These are phyloP conservation scores for Cercospora sojina DNA, from an alignment of 2,329 filamentous ascomycete species.

Conservation along the genomic window DNA sequence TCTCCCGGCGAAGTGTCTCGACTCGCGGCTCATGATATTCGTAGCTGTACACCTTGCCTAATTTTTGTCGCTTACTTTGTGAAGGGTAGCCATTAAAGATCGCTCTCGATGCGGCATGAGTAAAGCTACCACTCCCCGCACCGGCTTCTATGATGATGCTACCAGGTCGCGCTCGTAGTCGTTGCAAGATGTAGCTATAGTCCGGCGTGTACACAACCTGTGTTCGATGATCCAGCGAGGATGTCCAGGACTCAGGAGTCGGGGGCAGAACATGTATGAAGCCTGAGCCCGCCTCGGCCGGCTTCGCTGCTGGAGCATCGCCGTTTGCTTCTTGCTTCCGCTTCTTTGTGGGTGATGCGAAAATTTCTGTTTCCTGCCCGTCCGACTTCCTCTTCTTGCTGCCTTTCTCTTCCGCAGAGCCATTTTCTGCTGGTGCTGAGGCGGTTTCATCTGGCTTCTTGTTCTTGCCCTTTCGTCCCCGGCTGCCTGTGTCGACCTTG, in stretches of 20 bases:
- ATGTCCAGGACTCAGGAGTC: slow-evolving; percentile 80
- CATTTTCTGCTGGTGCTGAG: background rate
- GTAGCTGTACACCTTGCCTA: slow-evolving; percentile 75
- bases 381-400: slow-evolving; percentile 48
- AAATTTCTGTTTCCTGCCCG: slow-evolving; percentile 22
- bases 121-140: slow-evolving; percentile 79
- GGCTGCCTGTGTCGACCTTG: slow-evolving; percentile 85
- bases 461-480: slow-evolving; percentile 63
- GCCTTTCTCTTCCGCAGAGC: background rate
- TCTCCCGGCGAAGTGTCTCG: slow-evolving; percentile 66
- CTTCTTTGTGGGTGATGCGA: slow-evolving; percentile 35
- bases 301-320: slow-evolving; percentile 40
- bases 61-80: slow-evolving; percentile 35
- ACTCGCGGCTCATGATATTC: slow-evolving; percentile 76
- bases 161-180: slow-evolving; percentile 71
- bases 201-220: slow-evolving; percentile 86
- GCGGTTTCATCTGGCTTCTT: slow-evolving; percentile 51
- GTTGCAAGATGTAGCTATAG: slow-evolving; percentile 79
- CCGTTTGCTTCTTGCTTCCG: slow-evolving; percentile 29
- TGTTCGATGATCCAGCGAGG: slow-evolving; percentile 74
- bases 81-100: slow-evolving; percentile 70
- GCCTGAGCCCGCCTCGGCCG: slow-evolving; percentile 59
- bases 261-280: slow-evolving; percentile 78
- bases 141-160: slow-evolving; percentile 75
- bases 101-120: slow-evolving; percentile 72